phyloP scores from a whole-genome alignment of 2,329 filamentous ascomycete genomes.

The Trichoderma atrobrunneum region DNA sequence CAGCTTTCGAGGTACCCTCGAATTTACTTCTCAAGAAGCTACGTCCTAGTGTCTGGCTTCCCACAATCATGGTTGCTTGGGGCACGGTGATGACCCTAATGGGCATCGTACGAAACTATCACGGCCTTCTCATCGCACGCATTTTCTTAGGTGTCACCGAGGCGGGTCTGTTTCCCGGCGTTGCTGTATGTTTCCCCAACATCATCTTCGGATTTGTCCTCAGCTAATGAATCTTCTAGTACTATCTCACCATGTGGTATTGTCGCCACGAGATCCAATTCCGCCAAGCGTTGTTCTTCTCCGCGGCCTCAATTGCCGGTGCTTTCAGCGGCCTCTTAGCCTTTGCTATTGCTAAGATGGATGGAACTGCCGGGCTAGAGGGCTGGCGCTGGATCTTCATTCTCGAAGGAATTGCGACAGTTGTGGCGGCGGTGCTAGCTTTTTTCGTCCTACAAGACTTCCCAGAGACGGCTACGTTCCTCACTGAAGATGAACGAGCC shows the following conservation, averaged over 20 bases:
- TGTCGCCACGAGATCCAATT: slow-evolving; percentile 54
- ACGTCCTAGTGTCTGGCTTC: slow-evolving; percentile 71
- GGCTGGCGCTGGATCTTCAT: slow-evolving; percentile 68
- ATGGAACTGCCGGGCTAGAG: slow-evolving; percentile 56
- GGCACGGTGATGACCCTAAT: slow-evolving; percentile 50
- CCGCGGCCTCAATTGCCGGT: slow-evolving; percentile 74
- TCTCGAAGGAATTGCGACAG: slow-evolving; percentile 66
- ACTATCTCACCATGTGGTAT: slow-evolving; percentile 59
- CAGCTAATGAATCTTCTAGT: slow-evolving; percentile 29
- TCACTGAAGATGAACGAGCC: slow-evolving; percentile 66
- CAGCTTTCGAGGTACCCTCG: slow-evolving; percentile 70
- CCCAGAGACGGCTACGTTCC: slow-evolving; percentile 72
- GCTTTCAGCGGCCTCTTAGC: slow-evolving; percentile 73
- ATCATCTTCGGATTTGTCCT: background rate
- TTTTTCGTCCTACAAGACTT: slow-evolving; percentile 79
- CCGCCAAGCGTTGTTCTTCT: slow-evolving; percentile 75
- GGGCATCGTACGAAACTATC: slow-evolving; percentile 50
- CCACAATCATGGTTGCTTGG: slow-evolving; percentile 69
- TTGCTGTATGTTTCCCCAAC: slow-evolving; percentile 39
- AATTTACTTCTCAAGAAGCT: slow-evolving; percentile 74
- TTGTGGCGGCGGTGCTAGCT: slow-evolving; percentile 61
- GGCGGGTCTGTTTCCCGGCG: slow-evolving; percentile 64
- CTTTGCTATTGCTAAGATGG: slow-evolving; percentile 67
- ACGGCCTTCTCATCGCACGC: slow-evolving; percentile 47
- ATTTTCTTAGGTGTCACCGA: slow-evolving; percentile 64